Evolutionary conservation across 768 basidiomycete species (phyloP).

Genomic region (Auricularia sp.): DNA sequence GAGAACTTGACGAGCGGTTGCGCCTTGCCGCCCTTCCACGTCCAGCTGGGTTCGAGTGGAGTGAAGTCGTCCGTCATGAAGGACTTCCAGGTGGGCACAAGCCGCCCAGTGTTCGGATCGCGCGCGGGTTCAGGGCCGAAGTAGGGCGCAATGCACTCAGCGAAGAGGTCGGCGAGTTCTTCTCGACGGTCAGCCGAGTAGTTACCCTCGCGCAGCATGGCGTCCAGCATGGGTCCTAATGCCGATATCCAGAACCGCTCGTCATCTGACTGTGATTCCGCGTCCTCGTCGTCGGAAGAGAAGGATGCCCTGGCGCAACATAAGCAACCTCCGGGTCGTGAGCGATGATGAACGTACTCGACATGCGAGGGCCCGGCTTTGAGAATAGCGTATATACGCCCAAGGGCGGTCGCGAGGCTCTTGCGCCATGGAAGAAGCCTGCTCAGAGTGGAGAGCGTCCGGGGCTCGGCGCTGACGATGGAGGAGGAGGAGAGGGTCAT

Average conservation of each 20-base stretch:
- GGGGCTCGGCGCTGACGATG: neutral
- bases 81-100: neutral
- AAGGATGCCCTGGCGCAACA: neutral
- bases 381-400: neutral
- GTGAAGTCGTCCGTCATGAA: constrained; percentile 1
- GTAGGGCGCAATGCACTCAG: neutral
- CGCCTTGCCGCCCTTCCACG: neutral
- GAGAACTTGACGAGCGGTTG: neutral
- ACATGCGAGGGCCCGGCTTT: neutral
- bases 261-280: neutral
- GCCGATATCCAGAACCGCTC: neutral
- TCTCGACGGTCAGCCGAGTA: neutral
- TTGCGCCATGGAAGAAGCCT: neutral
- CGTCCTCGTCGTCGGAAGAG: neutral
- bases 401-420: neutral
- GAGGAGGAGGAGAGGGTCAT: neutral
- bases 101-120: neutral
- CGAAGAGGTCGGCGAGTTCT: neutral
- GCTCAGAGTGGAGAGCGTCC: neutral
- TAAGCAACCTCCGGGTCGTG: neutral
- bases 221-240: neutral
- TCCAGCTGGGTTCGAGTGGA: neutral
- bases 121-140: neutral
- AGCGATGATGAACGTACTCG: neutral
- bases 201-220: neutral